Evolutionary conservation across 2,329 filamentous ascomycete species (phyloP).

Genomic region (Fusarium kyushuense): DNA sequence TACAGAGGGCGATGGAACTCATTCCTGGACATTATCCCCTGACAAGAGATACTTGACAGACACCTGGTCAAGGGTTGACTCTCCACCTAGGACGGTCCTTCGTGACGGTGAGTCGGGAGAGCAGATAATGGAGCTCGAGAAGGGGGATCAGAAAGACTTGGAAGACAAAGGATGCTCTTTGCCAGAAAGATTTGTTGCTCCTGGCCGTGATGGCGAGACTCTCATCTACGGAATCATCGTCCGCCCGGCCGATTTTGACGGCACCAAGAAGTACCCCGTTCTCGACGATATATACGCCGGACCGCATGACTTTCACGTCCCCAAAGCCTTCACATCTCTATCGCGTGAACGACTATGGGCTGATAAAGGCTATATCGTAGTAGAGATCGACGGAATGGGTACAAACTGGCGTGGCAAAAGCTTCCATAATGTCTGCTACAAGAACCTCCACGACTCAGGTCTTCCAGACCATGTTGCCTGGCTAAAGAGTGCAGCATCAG

Average conservation of each 20-base stretch:
- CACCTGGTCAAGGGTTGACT: constrained; percentile 47
- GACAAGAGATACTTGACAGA: constrained; percentile 41
- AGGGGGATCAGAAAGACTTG: neutral
- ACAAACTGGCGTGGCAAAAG: constrained; percentile 49
- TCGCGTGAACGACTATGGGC: constrained; percentile 40
- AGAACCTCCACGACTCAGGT: constrained; percentile 48
- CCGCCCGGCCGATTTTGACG: constrained; percentile 44
- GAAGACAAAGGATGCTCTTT: constrained; percentile 29
- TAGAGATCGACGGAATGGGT: constrained; percentile 51
- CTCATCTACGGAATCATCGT: constrained; percentile 48
- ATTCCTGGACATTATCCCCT: constrained; percentile 44
- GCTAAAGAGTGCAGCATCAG: constrained; percentile 46
- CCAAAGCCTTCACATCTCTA: constrained; percentile 43
- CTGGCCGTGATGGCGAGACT: constrained; percentile 47
- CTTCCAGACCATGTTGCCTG: constrained; percentile 50
- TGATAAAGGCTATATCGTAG: constrained; percentile 49
- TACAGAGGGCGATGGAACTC: constrained; percentile 48
- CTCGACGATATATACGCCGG: constrained; percentile 50
- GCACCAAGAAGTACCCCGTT: constrained; percentile 44
- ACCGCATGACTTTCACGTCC: constrained; percentile 44
- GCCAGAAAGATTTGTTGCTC: constrained; percentile 44
- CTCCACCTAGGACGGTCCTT: constrained; percentile 34
- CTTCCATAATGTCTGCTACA: constrained; percentile 50
- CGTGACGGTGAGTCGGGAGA: constrained; percentile 38
- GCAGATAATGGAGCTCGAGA: constrained; percentile 34